Evolutionary conservation across 805 yeast genomes (phyloP).

Genomic region (Nakazawaea ishiwadae): DNA sequence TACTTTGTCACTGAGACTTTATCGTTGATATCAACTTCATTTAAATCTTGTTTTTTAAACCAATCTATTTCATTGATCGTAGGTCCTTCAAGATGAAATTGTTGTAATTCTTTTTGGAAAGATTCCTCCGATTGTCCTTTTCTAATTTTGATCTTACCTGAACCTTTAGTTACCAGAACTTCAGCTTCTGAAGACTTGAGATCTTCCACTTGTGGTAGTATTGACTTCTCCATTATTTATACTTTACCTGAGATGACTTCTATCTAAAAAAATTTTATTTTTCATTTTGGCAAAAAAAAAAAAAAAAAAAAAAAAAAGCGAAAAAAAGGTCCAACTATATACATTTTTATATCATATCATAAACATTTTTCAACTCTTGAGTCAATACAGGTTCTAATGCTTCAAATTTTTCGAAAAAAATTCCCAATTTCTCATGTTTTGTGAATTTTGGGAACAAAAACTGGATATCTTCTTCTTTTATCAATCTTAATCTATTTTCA

Average conservation of each 20-base stretch:
- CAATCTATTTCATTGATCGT: conserved; percentile 40
- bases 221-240: no score
- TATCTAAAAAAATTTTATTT: background rate
- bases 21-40: conserved; percentile 22
- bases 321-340: background rate
- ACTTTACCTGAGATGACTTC: no score
- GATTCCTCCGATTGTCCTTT: conserved; percentile 71
- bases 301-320: background rate
- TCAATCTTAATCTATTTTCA: background rate
- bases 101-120: conserved; percentile 44
- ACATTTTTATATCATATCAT: background rate
- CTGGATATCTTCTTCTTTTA: background rate
- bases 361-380: background rate
- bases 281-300: background rate
- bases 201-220: background rate
- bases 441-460: background rate
- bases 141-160: conserved; percentile 46
- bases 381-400: background rate
- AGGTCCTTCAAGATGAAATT: conserved; percentile 57
- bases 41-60: conserved; percentile 16
- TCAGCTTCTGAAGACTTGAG: conserved; percentile 26
- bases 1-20: conserved; percentile 55
- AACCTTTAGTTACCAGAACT: conserved; percentile 38
- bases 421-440: conserved; percentile 7
- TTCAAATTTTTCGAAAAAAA: conserved; percentile 10